These are phyloP conservation scores for Agaricales sp. DNA, from an alignment of 1,284 basidiomycete species.

Conservation along the genomic window DNA sequence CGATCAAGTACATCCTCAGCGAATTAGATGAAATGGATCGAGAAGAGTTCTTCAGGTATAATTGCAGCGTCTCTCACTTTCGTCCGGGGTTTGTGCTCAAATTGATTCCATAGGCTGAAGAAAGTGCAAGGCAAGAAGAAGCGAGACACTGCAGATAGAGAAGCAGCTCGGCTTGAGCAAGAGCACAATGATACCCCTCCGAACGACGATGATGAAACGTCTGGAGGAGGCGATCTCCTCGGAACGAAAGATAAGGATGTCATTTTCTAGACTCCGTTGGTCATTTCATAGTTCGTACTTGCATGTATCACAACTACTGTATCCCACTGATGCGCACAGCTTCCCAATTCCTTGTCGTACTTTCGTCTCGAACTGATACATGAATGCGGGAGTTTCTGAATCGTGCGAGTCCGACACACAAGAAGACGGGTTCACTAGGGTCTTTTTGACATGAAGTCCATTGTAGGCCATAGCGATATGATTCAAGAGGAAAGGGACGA, in stretches of 20 bases:
- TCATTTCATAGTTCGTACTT: conserved; percentile 4
- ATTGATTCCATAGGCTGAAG: conserved; percentile 50
- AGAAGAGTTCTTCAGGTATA: conserved; percentile 90
- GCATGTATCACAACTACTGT: no score
- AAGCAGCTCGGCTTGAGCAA: conserved; percentile 23
- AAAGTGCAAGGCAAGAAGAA: conserved; percentile 99
- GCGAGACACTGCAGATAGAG: conserved; percentile 53
- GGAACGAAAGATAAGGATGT: conserved; percentile 85
- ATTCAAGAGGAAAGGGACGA: background rate
- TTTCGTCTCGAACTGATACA: no score
- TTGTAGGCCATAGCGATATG: background rate
- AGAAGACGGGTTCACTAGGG: no score
- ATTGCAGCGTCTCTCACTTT: background rate
- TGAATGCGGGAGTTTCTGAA: no score
- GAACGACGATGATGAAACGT: conserved; percentile 19
- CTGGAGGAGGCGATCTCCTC: conserved; percentile 46
- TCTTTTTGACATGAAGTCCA: no score
- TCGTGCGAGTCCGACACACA: no score
- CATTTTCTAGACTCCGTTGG: conserved; percentile 55
- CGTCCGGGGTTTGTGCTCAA: conserved; percentile 4
- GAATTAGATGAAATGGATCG: conserved; percentile 97
- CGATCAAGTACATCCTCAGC: conserved; percentile 93
- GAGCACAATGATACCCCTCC: conserved; percentile 31
- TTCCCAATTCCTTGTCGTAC: no score
- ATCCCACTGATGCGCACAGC: no score